Base-by-base conservation (phyloP, 2,329 filamentous ascomycete genomes). In the Anthostomella pinea region DNA sequence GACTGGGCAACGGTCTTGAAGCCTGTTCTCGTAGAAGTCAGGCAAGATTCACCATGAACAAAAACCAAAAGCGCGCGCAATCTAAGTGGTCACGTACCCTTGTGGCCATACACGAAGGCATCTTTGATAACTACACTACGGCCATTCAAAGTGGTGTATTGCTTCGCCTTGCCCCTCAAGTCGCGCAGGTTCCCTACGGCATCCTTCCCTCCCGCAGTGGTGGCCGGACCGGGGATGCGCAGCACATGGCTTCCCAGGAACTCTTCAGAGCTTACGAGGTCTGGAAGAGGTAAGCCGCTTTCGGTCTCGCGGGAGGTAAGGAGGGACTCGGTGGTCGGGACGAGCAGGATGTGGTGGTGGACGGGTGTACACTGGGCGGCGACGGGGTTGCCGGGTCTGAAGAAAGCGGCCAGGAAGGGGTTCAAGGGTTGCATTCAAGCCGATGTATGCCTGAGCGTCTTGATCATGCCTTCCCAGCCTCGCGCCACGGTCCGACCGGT, bases 361-460 rank as follows among this genome's bases (percentile, higher is more conserved):
- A 89, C 78, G 37, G 93, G 90, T 47, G 83, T 80, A 74, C 93
- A 97, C 81, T 97, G 91, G 57, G 85, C 74, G 54, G 86, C 85
- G 62, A 96, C 78, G 65, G 87, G 82, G 79, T 89, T 97, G 47
- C 56, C 57, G 32, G 54, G 52, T 73, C 88, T 89, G 78, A 96
- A 96, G 81, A 98, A 97, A 76, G 91, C 89, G 75, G 87, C 84
- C 67, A 98, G 78, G 70, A 96, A 97, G 65, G 93, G 93, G 71
- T 98, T 98, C 82, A 97, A 78, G 73, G 93, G 88, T 83, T 90
- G 90, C 90, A 95, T 95, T 81, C 84, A 61, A 52, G 48, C 54
- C 85, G 73, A 67, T 68, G 61, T 64, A 56, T 49, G 53, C 44
- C 32, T 23, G 42, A 48, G 35, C 25, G 24, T 39, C 31, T 47